These are phyloP conservation scores for Barbarea vulgaris DNA, from an alignment of 345 rosid genomes.

Conservation along the genomic window DNA sequence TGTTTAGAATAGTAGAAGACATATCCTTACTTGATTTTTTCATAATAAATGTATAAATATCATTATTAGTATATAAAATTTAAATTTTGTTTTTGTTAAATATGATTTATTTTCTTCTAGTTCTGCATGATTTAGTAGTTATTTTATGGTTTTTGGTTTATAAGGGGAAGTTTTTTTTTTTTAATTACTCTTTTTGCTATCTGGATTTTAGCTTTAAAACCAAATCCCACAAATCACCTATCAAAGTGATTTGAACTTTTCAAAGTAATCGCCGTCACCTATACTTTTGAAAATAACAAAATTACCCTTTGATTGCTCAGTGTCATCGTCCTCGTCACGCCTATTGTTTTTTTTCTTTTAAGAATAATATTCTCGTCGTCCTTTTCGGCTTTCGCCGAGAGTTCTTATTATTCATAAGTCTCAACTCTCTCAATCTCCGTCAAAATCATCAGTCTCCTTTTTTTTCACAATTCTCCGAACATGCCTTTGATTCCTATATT, in stretches of 20 bases:
- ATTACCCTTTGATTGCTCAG: constrained; percentile 8
- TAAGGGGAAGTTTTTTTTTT: not conserved
- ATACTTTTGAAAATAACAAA: not conserved
- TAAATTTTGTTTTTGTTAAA: not conserved
- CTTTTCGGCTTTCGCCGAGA: constrained; percentile 15
- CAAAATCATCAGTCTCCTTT: constrained; percentile 29
- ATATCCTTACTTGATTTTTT: too few relatives aligned
- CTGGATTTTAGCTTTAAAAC: not conserved
- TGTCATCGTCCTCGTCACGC: constrained; percentile 33
- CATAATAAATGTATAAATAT: not conserved
- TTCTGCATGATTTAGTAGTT: not conserved
- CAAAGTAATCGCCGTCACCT: constrained; percentile 34
- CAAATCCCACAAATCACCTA: not conserved
- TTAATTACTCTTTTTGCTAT: not conserved
- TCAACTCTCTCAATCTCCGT: constrained; percentile 9
- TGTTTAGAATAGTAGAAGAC: too few relatives aligned
- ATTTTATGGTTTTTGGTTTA: not conserved
- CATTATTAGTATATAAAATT: not conserved
- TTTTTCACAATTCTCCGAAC: constrained; percentile 13
- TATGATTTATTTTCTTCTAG: not conserved
- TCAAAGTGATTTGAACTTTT: constrained; percentile 23
- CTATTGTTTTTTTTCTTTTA: not conserved
- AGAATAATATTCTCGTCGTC: not conserved
- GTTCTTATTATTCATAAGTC: constrained; percentile 17
- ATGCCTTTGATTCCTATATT: constrained; percentile 18